A percentile compares a stretch with the other conserved stretches of the same genome.
These are phyloP conservation scores for Botryosphaeria dothidea DNA, from an alignment of 2,329 filamentous ascomycete species.

Conservation along the genomic window DNA sequence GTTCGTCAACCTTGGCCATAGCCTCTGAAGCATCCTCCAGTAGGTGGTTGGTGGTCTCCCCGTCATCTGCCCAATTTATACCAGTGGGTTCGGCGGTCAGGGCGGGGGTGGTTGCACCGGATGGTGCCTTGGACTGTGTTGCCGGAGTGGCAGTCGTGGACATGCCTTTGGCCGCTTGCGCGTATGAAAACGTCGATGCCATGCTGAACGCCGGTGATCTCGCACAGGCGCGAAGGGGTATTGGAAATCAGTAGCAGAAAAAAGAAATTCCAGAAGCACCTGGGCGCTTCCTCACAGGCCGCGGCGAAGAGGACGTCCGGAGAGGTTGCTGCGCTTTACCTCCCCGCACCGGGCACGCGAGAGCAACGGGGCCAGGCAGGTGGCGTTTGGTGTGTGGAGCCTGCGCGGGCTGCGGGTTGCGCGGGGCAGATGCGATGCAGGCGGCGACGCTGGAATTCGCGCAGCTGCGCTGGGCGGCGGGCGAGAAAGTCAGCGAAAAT, in stretches of 20 bases:
- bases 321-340: slow-evolving; percentile 40
- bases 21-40: slow-evolving; percentile 30
- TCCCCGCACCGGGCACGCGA: slow-evolving; percentile 38
- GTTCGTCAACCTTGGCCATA: slow-evolving; percentile 28
- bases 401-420: slow-evolving; percentile 12
- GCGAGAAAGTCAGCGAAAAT: slow-evolving; percentile 12
- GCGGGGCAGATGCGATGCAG: slow-evolving; percentile 11
- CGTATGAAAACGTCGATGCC: slow-evolving; percentile 76
- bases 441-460: slow-evolving; percentile 12
- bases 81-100: slow-evolving; percentile 40
- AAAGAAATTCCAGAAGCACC: slow-evolving; percentile 1
- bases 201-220: slow-evolving; percentile 11
- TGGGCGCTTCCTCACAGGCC: neutral
- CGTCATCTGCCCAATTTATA: slow-evolving; percentile 50
- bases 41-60: slow-evolving; percentile 41
- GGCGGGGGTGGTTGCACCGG: slow-evolving; percentile 44
- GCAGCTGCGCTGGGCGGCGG: slow-evolving; percentile 4
- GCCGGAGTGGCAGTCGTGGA: slow-evolving; percentile 49
- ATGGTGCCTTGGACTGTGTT: slow-evolving; percentile 46
- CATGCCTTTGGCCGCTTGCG: slow-evolving; percentile 88
- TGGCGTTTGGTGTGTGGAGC: slow-evolving; percentile 9
- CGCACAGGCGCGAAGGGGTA: slow-evolving; percentile 10
- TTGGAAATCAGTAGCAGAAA: slow-evolving; percentile 10
- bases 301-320: slow-evolving; percentile 28
- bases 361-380: slow-evolving; percentile 8